phyloP scores from a whole-genome alignment of 345 rosid species.

The Brassica rapa region DNA sequence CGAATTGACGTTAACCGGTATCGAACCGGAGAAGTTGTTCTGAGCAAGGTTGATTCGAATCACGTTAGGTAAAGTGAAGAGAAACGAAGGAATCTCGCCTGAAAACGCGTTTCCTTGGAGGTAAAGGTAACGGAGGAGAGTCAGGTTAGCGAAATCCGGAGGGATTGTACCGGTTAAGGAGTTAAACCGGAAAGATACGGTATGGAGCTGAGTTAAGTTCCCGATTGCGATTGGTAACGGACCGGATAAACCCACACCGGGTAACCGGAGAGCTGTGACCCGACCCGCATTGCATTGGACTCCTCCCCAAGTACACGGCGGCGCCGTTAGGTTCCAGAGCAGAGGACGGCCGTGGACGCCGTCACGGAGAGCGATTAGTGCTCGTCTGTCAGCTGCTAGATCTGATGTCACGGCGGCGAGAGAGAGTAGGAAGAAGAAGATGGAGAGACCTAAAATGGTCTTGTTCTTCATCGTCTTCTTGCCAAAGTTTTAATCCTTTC shows the following conservation, averaged over 20 bases:
- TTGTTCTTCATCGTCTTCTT: conserved; percentile 42
- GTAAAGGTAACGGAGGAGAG: conserved; percentile 64
- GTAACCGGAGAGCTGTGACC: conserved; percentile 62
- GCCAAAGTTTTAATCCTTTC: conserved; percentile 6
- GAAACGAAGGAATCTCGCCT: conserved; percentile 71
- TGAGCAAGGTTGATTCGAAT: conserved; percentile 67
- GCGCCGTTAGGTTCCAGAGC: conserved; percentile 65
- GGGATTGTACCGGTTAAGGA: conserved; percentile 68
- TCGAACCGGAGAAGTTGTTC: conserved; percentile 69
- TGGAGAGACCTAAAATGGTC: conserved; percentile 25
- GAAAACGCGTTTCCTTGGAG: conserved; percentile 69
- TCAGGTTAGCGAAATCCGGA: conserved; percentile 59
- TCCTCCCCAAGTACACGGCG: conserved; percentile 82
- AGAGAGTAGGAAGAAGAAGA: conserved; percentile 26
- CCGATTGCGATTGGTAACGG: conserved; percentile 68
- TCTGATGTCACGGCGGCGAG: conserved; percentile 50
- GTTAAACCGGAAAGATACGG: conserved; percentile 80
- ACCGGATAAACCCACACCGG: conserved; percentile 75
- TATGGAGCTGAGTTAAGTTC: conserved; percentile 67
- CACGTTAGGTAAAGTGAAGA: conserved; percentile 60
- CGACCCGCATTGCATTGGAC: conserved; percentile 55
- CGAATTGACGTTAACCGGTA: conserved; percentile 54
- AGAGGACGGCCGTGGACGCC: conserved; percentile 70
- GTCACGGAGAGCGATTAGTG: conserved; percentile 63
- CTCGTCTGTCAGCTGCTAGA: conserved; percentile 75